Base-by-base conservation (phyloP, 164 flowering plant species). In the Nymphaea thermarum region DNA sequence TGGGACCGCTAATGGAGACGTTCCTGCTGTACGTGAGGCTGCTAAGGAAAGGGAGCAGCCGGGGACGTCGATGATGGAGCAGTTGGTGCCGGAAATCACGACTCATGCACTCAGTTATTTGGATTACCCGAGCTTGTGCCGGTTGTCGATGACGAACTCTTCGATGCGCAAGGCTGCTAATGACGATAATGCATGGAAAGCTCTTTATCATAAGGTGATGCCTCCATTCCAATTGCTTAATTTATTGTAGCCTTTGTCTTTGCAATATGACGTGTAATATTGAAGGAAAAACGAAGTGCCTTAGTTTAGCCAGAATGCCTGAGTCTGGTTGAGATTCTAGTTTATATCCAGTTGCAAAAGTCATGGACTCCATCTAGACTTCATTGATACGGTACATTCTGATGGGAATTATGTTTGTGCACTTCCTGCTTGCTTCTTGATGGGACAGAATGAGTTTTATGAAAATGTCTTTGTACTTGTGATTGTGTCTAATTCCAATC, bases 31-130 rank as follows among this genome's bases (percentile, higher is more conserved):
- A 12, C 75, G 68, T 43, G 70, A 73, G 78, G 36, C 63, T 63
- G 75, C 68, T 74, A 65, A 63, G 69, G 73, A 55, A 62, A 67
- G 66, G 61, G 76, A 74, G 60, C 80, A 71, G 76, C 76, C 82
- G 1, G 96, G 92, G 5, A 86, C 84, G 59, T 92, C 99, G 42
- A 95, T 95, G 99, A 95, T 95, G 98, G 99, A 95, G 78, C 96
- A 89, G 76, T 68, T 94, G 76, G 99, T 91, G 14, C 99, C 99
- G 47, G 99, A 94, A 77, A 94, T 94, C 71, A 94, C 96, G 4
- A 91, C 96, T 0, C 97, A 94, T 65, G 89, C 98, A 25, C 78
- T 94, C 43, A 94, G 96, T 80, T 94, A 94, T 65, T 77, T 95
- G 93, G 99, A 95, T 79, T 92, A 86, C 71, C 91, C 93, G 11